Evolutionary conservation across 2,329 filamentous ascomycete species (phyloP).

Genomic region (Ophiostoma triangulosporum): DNA sequence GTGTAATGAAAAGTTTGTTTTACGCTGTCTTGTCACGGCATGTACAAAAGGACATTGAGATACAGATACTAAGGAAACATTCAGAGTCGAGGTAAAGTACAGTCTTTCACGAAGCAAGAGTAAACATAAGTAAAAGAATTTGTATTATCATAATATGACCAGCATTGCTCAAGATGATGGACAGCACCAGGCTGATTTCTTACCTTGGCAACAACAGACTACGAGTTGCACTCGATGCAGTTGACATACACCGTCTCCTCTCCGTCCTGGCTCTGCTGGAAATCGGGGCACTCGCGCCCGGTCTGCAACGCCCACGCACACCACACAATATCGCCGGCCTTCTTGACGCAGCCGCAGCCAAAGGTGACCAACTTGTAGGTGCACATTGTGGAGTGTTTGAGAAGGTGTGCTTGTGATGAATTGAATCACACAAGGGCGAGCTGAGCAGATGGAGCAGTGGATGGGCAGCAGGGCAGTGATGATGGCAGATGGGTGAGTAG

Average conservation of each 20-base stretch:
- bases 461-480: too few relatives aligned
- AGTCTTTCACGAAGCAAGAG: too few relatives aligned
- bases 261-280: slow-evolving; percentile 2
- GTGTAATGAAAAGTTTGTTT: too few relatives aligned
- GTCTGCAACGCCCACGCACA: slow-evolving; percentile 1
- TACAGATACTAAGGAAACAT: too few relatives aligned
- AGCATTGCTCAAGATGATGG: too few relatives aligned
- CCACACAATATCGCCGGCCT: background rate
- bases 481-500: too few relatives aligned
- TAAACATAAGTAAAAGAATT: too few relatives aligned
- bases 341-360: slow-evolving; percentile 5
- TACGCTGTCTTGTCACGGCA: too few relatives aligned
- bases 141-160: too few relatives aligned
- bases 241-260: background rate
- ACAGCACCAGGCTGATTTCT: background rate
- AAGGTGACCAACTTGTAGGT: background rate
- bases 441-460: background rate
- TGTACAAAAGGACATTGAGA: too few relatives aligned
- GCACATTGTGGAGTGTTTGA: slow-evolving; percentile 1
- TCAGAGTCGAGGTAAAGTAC: too few relatives aligned
- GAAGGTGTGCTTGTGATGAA: background rate
- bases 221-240: slow-evolving; percentile 5
- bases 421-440: background rate
- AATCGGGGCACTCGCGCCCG: slow-evolving; percentile 1
- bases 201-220: too few relatives aligned